These are phyloP conservation scores for Phytophthora foliorum DNA, from an alignment of 352 stramenopile species.

Conservation along the genomic window DNA sequence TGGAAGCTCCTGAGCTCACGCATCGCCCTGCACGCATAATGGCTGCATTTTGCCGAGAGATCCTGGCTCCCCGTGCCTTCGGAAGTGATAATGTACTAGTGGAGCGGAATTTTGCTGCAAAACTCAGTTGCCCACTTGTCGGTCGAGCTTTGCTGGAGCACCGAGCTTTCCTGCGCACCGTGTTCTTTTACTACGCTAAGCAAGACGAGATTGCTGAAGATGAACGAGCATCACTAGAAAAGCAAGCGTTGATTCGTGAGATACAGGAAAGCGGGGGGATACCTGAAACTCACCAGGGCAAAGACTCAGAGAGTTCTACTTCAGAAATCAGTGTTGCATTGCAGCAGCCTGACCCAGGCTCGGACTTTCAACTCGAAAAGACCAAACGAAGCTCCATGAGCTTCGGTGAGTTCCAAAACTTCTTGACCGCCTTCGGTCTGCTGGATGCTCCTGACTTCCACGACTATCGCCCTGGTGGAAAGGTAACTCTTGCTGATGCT, in stretches of 20 bases:
- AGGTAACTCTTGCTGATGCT: conserved; percentile 34
- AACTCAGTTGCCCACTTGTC: conserved; percentile 56
- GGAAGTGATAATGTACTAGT: conserved; percentile 22
- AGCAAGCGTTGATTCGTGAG: conserved; percentile 24
- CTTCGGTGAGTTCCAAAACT: conserved; percentile 56
- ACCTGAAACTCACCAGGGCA: background rate
- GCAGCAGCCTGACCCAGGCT: background rate
- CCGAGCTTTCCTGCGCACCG: conserved; percentile 55
- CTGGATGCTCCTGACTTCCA: conserved; percentile 4
- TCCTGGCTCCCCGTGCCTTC: conserved; percentile 43
- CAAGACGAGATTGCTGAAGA: conserved; percentile 44
- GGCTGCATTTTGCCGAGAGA: conserved; percentile 47
- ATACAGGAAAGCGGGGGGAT: conserved; percentile 21
- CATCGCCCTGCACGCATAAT: conserved; percentile 47
- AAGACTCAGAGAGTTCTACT: conserved; percentile 10
- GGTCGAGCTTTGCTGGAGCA: conserved; percentile 59
- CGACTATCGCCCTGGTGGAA: background rate
- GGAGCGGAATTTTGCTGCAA: conserved; percentile 51
- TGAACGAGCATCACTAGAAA: conserved; percentile 21
- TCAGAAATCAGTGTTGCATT: conserved; percentile 13
- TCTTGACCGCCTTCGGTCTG: conserved; percentile 46
- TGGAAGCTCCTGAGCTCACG: conserved; percentile 9
- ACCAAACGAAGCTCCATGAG: conserved; percentile 69
- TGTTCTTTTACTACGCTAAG: conserved; percentile 72
- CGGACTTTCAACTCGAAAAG: conserved; percentile 56